Conservation (phyloP, 1,284 basidiomycete species). For the Tilletia walkeri region DNA sequence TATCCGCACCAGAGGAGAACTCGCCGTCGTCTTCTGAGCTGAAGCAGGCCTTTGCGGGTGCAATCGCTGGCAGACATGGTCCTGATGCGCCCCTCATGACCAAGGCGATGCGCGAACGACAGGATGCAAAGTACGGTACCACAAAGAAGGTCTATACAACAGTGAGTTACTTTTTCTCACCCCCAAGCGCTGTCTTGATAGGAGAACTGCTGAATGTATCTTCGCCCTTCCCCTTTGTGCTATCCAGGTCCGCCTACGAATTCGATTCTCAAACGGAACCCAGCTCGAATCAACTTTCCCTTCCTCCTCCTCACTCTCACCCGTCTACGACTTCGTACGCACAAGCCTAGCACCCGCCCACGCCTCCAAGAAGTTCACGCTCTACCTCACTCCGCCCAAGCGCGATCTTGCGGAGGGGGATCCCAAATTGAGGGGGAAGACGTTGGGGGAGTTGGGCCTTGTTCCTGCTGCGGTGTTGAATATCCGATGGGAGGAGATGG, state of each 20-base stretch:
- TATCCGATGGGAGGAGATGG: slow-evolving; percentile 71
- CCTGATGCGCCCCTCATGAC: slow-evolving; percentile 76
- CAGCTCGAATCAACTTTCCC: slow-evolving; percentile 76
- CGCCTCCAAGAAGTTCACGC: slow-evolving; percentile 72
- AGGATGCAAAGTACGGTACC: slow-evolving; percentile 60
- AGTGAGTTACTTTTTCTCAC: slow-evolving; percentile 58
- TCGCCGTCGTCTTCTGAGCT: slow-evolving; percentile 72
- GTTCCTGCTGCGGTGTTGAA: slow-evolving; percentile 75
- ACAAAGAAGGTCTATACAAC: slow-evolving; percentile 70
- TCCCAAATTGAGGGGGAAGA: slow-evolving; percentile 66
- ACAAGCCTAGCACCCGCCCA: slow-evolving; percentile 69
- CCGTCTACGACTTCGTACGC: slow-evolving; percentile 78
- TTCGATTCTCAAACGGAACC: slow-evolving; percentile 76
- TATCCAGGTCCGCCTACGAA: slow-evolving; percentile 72
- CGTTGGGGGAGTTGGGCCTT: slow-evolving; percentile 69
- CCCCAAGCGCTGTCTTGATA: neutral
- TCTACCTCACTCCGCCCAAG: slow-evolving; percentile 77
- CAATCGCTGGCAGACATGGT: slow-evolving; percentile 65
- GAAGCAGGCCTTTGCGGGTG: slow-evolving; percentile 66
- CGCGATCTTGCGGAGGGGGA: slow-evolving; percentile 78
- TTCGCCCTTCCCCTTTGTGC: slow-evolving; percentile 16
- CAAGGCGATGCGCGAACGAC: slow-evolving; percentile 67
- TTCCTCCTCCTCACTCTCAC: slow-evolving; percentile 71
- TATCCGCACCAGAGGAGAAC: slow-evolving; percentile 53
- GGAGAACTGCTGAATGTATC: neutral